Conservation (phyloP, 495 filamentous ascomycete species). For the Daldinia childiae region DNA sequence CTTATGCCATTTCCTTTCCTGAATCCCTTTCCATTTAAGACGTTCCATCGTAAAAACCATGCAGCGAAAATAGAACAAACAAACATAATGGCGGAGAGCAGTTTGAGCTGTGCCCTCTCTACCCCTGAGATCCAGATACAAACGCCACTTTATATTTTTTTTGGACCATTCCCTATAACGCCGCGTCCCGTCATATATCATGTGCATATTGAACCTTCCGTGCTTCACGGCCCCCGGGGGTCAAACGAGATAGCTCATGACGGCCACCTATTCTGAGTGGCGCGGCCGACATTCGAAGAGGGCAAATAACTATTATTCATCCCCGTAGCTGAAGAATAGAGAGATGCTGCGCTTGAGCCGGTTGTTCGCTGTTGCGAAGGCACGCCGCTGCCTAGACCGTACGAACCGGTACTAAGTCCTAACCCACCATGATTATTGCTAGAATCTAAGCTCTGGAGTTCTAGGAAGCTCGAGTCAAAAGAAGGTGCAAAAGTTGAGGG, state of each 20-base stretch:
- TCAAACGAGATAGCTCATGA: slow-evolving; percentile 13
- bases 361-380: slow-evolving; percentile 45
- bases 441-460: slow-evolving; percentile 51
- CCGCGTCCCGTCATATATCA: slow-evolving; percentile 42
- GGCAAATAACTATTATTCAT: slow-evolving; percentile 44
- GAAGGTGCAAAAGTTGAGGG: slow-evolving; percentile 38
- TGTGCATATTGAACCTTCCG: slow-evolving; percentile 11
- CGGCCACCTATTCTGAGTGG: slow-evolving; percentile 45
- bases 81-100: slow-evolving; percentile 6
- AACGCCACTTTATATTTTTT: slow-evolving; percentile 43
- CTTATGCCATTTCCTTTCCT: slow-evolving; percentile 10
- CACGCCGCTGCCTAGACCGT: slow-evolving; percentile 43
- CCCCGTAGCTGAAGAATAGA: slow-evolving; percentile 43
- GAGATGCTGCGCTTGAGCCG: slow-evolving; percentile 36
- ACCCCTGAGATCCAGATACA: slow-evolving; percentile 18
- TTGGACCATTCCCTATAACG: slow-evolving; percentile 33
- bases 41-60: slow-evolving; percentile 41
- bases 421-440: slow-evolving; percentile 44
- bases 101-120: background rate
- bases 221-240: too few species aligned
- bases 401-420: slow-evolving; percentile 40
- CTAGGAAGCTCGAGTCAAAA: slow-evolving; percentile 52
- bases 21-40: slow-evolving; percentile 18
- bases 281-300: slow-evolving; percentile 42
- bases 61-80: slow-evolving; percentile 13